Evolutionary conservation across 345 rosid species (phyloP).

Genomic region (Diplotaxis tenuifolia): DNA sequence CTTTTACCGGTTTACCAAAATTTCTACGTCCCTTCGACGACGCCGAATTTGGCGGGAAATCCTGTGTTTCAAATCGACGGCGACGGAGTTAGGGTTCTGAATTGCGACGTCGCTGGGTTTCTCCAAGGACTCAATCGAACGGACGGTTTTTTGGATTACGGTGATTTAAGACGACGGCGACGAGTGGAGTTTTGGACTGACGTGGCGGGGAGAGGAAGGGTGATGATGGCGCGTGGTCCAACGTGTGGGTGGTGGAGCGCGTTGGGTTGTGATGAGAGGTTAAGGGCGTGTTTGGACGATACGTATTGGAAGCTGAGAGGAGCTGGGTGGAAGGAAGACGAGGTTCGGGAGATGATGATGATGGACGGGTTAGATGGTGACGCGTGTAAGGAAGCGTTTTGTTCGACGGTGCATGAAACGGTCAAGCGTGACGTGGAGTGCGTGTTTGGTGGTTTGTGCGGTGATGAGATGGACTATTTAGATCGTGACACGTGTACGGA

Average conservation of each 20-base stretch:
- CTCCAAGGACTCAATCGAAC: slow-evolving; percentile 45
- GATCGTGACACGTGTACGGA: slow-evolving; percentile 10
- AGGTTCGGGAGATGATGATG: slow-evolving; percentile 63
- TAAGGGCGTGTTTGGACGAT: slow-evolving; percentile 60
- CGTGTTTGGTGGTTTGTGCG: slow-evolving; percentile 42
- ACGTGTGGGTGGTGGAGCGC: slow-evolving; percentile 55
- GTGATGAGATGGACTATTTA: not conserved
- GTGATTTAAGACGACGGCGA: slow-evolving; percentile 41
- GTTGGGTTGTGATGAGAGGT: slow-evolving; percentile 7
- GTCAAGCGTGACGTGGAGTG: slow-evolving; percentile 54
- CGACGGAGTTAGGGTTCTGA: slow-evolving; percentile 47
- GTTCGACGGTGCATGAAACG: not conserved
- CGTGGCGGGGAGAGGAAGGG: slow-evolving; percentile 59
- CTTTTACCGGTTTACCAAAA: slow-evolving; percentile 62
- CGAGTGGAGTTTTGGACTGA: slow-evolving; percentile 76
- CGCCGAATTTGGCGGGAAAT: slow-evolving; percentile 57
- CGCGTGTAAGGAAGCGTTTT: not conserved
- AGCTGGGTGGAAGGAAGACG: slow-evolving; percentile 86
- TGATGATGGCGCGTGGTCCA: slow-evolving; percentile 37
- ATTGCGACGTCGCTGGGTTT: slow-evolving; percentile 63
- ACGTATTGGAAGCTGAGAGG: slow-evolving; percentile 61
- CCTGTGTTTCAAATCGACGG: slow-evolving; percentile 68
- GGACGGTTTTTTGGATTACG: not conserved
- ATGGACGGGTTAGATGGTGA: slow-evolving; percentile 28
- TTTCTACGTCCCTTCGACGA: slow-evolving; percentile 60